These are phyloP conservation scores for Hemerocallis citrina DNA, from an alignment of 106 monocot genomes.

Conservation along the genomic window DNA sequence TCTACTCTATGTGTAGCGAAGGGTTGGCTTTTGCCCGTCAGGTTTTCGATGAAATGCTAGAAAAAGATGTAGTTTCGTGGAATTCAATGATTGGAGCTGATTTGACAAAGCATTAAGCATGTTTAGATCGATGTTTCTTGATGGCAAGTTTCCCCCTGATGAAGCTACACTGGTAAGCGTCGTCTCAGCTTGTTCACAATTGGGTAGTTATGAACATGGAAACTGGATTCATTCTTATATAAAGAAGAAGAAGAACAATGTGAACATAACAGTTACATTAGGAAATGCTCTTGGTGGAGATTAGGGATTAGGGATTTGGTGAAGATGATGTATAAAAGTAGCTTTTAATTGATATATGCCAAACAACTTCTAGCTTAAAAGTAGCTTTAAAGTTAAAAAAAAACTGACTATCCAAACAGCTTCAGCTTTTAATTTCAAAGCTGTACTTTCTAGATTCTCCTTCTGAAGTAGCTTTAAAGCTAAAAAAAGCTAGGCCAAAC, in stretches of 20 bases:
- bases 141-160: constrained; percentile 17
- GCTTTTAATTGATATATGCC: no score
- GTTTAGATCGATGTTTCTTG: constrained; percentile 28
- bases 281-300: constrained; percentile 57
- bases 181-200: constrained; percentile 39
- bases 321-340: no score
- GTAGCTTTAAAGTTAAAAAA: no score
- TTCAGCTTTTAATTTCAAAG: no score
- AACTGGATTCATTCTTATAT: constrained; percentile 45
- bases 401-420: no score
- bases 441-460: no score
- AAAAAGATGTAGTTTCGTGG: constrained; percentile 40
- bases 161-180: constrained; percentile 42
- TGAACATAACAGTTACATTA: constrained; percentile 14
- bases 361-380: no score
- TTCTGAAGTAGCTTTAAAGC: no score
- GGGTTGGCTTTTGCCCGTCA: constrained; percentile 18
- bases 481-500: no score
- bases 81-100: constrained; percentile 33
- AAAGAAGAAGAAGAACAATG: constrained; percentile 29
- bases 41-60: constrained; percentile 44
- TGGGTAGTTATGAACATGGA: constrained; percentile 44
- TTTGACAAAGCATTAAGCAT: constrained; percentile 16
- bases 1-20: constrained; percentile 18
- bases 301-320: no score